Evolutionary conservation across 208 protist genomes (phyloP).

Genomic region (Acanthamoeba triangularis): DNA sequence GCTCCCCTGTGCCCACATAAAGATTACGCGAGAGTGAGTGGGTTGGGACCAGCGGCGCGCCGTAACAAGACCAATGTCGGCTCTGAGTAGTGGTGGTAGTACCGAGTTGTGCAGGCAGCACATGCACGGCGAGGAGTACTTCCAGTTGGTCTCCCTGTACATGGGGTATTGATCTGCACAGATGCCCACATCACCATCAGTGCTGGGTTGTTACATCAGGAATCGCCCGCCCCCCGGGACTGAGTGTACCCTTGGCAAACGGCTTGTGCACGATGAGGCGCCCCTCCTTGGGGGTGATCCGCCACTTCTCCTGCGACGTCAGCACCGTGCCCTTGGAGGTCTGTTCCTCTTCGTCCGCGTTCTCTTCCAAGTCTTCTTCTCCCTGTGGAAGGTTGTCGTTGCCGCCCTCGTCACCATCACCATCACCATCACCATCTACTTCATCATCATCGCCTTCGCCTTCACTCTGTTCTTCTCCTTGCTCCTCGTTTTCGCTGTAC

Average conservation of each 20-base stretch:
- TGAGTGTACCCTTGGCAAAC: slow-evolving; percentile 21
- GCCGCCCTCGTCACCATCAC: neutral
- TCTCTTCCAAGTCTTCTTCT: slow-evolving; percentile 1
- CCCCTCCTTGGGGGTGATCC: neutral
- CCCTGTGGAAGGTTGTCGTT: neutral
- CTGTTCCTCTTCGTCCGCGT: slow-evolving; percentile 15
- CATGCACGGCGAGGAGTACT: slow-evolving; percentile 69
- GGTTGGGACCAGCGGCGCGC: neutral
- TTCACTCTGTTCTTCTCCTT: neutral
- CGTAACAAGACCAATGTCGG: neutral
- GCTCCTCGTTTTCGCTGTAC: neutral
- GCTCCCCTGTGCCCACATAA: neutral
- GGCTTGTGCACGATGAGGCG: slow-evolving; percentile 64
- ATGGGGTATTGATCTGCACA: slow-evolving; percentile 52
- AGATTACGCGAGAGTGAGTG: neutral
- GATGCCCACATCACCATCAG: neutral
- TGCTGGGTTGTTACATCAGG: no score
- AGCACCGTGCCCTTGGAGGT: neutral
- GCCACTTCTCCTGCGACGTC: slow-evolving; percentile 30
- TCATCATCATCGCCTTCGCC: neutral
- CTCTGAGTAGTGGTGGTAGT: no score
- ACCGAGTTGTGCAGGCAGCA: slow-evolving; percentile 46
- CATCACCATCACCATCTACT: neutral
- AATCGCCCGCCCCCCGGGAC: no score
- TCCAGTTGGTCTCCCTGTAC: slow-evolving; percentile 77